A percentile compares a stretch with the other conserved stretches of the same genome.
Evolutionary conservation across 2,329 filamentous ascomycete genomes (phyloP).

Genomic region (Stemphylium lycopersici): DNA sequence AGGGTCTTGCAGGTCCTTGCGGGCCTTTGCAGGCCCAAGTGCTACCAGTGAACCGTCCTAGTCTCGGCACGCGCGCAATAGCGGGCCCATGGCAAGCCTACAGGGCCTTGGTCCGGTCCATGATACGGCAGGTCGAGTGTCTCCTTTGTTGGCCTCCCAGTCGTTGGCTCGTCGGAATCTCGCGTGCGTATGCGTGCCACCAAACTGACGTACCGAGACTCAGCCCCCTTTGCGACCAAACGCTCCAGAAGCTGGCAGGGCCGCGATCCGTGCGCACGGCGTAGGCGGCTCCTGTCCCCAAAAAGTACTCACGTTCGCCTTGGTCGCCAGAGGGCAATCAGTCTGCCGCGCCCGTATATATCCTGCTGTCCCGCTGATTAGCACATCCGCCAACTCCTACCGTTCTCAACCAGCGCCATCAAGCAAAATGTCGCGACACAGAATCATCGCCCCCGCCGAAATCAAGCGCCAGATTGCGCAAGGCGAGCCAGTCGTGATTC

Average conservation of each 20-base stretch:
- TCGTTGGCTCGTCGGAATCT: not conserved
- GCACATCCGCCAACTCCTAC: slow-evolving; percentile 2
- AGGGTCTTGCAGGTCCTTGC: not conserved
- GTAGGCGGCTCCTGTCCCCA: slow-evolving; percentile 9
- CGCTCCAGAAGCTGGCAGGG: slow-evolving; percentile 9
- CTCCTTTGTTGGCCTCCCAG: slow-evolving; percentile 7
- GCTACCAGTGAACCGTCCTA: not conserved
- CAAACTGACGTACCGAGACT: slow-evolving; percentile 16
- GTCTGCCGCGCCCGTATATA: slow-evolving; percentile 15
- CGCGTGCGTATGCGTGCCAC: slow-evolving; percentile 9
- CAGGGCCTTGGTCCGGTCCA: not conserved
- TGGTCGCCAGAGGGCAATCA: slow-evolving; percentile 1
- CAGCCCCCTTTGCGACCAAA: slow-evolving; percentile 18
- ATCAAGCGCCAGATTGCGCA: slow-evolving; percentile 62
- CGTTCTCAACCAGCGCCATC: slow-evolving; percentile 4
- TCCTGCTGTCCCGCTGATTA: slow-evolving; percentile 12
- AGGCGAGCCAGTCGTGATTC: slow-evolving; percentile 63
- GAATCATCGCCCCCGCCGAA: slow-evolving; percentile 52
- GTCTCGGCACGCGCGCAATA: not conserved
- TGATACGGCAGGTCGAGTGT: not conserved
- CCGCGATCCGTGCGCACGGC: slow-evolving; percentile 18
- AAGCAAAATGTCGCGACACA: slow-evolving; percentile 25
- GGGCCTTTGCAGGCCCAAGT: not conserved
- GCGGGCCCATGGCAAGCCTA: not conserved
- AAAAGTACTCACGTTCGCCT: slow-evolving; percentile 10